phyloP scores from a whole-genome alignment of 768 basidiomycete species.

The Podaxis sp. region DNA sequence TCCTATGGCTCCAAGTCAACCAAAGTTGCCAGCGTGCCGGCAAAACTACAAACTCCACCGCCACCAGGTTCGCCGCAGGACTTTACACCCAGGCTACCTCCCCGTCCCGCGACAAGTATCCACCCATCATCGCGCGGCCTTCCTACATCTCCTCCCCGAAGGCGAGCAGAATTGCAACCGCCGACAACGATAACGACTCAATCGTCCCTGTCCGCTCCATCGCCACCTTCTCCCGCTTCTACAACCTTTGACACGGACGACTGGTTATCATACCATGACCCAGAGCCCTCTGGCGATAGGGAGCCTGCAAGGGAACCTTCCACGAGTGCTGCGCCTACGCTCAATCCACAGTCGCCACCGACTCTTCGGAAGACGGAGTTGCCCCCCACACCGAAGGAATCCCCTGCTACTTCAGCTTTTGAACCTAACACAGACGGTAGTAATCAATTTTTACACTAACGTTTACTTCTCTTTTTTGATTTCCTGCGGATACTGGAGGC shows the following conservation, averaged over 20 bases:
- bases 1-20: conserved; percentile 75
- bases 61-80: conserved; percentile 49
- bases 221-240: conserved; percentile 29
- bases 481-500: not conserved
- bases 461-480: not conserved
- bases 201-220: conserved; percentile 19
- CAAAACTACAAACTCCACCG: conserved; percentile 19
- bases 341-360: not conserved
- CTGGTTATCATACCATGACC: conserved; percentile 5
- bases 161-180: conserved; percentile 20
- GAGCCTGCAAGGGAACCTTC: not conserved
- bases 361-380: conserved; percentile 1
- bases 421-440: not conserved
- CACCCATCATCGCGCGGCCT: conserved; percentile 70
- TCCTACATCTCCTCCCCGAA: conserved; percentile 49
- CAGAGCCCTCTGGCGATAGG: not conserved
- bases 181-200: conserved; percentile 1
- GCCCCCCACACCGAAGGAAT: conserved; percentile 11
- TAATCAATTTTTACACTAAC: not conserved
- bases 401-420: not conserved
- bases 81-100: conserved; percentile 70
- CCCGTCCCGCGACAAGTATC: conserved; percentile 70
- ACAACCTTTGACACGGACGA: conserved; percentile 26
- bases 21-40: conserved; percentile 54
- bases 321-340: not conserved